Evolutionary conservation across 306 rosid species (phyloP), one percentile per base, ranked within the genome.

Genomic region (Cyclanthera cordifolia): DNA sequence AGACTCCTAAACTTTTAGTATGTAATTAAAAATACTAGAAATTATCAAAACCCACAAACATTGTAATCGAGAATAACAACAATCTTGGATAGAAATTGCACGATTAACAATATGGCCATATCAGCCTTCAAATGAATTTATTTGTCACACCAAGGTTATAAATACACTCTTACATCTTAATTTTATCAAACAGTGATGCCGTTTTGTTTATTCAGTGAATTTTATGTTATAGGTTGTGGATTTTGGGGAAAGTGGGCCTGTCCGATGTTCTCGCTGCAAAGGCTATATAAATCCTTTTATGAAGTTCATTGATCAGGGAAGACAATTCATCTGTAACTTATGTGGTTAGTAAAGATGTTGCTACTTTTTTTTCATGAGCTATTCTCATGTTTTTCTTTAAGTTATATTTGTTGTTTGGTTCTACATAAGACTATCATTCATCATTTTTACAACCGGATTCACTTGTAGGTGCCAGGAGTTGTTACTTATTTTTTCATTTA

Each of bases 211-310:
- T 54, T 11, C 61, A 59, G 67, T 47, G 76, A 46, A 52, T 28
- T 60, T 25, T 70, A 30, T 72, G 59, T 65, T 69, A 27, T 81
- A 90, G 99, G 90, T 93, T 85, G 96, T 90, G 69, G 99, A 93
- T 78, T 93, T 93, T 85, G 99, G 96, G 82, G 99, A 93, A 77
- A 74, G 91, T 60, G 99, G 99, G 76, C 99, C 99, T 63, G 94
- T 93, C 53, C 94, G 99, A 72, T 93, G 97, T 83, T 87, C 95
- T 65, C 95, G 97, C 51, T 93, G 99, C 92, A 93, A 90, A 82
- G 96, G 91, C 72, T 93, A 93, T 77, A 81, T 93, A 70, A 93
- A 93, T 81, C 95, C 99, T 70, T 93, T 93, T 77, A 93, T 93
- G 99, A 93, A 86, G 82, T 93, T 93, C 72, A 79, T 90, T 72